phyloP scores from a whole-genome alignment of 1,284 basidiomycete species.

The Cryptococcus amylolentus region DNA sequence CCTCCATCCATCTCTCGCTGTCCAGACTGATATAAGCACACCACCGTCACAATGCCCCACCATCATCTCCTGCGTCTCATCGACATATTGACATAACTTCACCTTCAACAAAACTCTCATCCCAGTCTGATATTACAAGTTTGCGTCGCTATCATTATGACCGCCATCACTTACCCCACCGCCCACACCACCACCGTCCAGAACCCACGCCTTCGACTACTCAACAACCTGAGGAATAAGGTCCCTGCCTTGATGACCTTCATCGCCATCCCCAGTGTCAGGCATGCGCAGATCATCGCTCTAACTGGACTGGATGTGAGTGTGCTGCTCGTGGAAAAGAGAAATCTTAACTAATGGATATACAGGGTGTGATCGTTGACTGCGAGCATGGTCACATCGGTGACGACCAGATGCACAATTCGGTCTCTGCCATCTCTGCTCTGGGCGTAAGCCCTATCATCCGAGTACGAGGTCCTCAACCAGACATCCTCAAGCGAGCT shows the following conservation, averaged over 20 bases:
- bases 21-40: neutral
- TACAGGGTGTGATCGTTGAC: neutral
- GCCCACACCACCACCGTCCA: conserved; percentile 28
- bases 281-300: conserved; percentile 31
- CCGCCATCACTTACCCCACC: conserved; percentile 14
- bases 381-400: conserved; percentile 19
- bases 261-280: conserved; percentile 23
- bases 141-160: neutral
- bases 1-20: neutral
- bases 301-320: conserved; percentile 33
- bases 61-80: neutral
- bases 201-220: conserved; percentile 31
- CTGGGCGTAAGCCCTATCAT: conserved; percentile 30
- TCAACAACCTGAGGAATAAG: conserved; percentile 23
- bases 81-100: neutral
- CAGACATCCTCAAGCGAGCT: conserved; percentile 37
- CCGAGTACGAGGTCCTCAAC: conserved; percentile 23
- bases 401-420: conserved; percentile 38
- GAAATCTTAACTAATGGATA: neutral
- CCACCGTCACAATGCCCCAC: neutral
- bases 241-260: conserved; percentile 33
- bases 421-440: conserved; percentile 30
- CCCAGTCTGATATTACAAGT: neutral
- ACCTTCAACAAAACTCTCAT: neutral
- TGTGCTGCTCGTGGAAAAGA: neutral